Conservation (phyloP, 1,284 basidiomycete species). For the Lignosus rhinocerotis region DNA sequence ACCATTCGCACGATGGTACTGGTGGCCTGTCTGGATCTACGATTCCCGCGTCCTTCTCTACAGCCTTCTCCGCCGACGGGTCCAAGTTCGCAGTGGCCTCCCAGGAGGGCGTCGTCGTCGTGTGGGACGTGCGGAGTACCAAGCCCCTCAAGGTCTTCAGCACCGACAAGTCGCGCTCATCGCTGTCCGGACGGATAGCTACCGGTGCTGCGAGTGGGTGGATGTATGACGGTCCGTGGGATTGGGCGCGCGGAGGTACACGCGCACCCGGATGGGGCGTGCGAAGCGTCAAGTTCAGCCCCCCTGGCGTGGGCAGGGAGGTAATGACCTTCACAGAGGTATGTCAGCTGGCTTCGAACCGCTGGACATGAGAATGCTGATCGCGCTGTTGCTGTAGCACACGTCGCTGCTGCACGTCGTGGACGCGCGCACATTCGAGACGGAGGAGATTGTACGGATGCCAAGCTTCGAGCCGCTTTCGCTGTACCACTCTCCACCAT, state of each 20-base stretch:
- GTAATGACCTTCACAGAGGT: constrained; percentile 86
- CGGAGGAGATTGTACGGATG: constrained; percentile 67
- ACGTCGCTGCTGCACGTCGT: constrained; percentile 74
- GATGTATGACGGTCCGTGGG: constrained; percentile 63
- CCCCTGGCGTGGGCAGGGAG: constrained; percentile 54
- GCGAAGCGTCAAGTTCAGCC: constrained; percentile 76
- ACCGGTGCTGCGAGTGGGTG: constrained; percentile 51
- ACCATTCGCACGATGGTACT: constrained; percentile 30
- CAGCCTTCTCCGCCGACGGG: constrained; percentile 79
- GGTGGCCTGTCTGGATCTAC: constrained; percentile 36
- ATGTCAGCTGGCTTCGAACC: constrained; percentile 21
- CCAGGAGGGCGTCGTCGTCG: constrained; percentile 81
- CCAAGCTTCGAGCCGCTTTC: constrained; percentile 41
- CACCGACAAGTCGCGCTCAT: constrained; percentile 47
- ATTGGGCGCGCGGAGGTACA: constrained; percentile 54
- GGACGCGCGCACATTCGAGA: constrained; percentile 80
- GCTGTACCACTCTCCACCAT: constrained; percentile 22
- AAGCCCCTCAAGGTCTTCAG: constrained; percentile 69
- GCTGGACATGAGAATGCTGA: background rate
- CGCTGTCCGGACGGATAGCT: constrained; percentile 33
- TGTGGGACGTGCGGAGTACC: constrained; percentile 77
- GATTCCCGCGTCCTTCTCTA: constrained; percentile 77
- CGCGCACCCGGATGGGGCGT: constrained; percentile 77
- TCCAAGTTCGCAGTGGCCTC: constrained; percentile 83
- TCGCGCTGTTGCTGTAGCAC: constrained; percentile 47